Evolutionary conservation across 108 stramenopile species (phyloP).

Genomic region (Cyclotella kingstonii): DNA sequence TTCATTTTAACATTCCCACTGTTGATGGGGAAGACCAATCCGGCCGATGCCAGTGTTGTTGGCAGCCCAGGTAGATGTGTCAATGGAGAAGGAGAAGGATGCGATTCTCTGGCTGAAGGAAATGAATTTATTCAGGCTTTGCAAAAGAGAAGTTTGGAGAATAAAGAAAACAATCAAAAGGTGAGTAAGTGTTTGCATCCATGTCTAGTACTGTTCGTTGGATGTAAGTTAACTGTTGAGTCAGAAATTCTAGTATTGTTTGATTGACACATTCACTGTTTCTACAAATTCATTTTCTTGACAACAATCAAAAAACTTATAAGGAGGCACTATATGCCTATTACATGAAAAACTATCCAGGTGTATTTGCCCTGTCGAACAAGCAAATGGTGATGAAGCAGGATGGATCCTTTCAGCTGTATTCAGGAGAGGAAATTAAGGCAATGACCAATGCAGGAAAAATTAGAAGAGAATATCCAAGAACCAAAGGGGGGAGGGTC

Average conservation of each 20-base stretch:
- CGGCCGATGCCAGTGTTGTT: constrained; percentile 46
- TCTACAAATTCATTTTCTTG: neutral
- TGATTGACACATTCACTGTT: neutral
- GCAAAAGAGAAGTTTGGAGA: constrained; percentile 65
- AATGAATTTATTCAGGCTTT: constrained; percentile 69
- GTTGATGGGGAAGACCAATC: no score
- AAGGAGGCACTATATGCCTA: constrained; percentile 70
- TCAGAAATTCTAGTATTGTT: neutral
- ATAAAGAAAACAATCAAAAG: constrained; percentile 59
- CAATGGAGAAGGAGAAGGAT: constrained; percentile 70
- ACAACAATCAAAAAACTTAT: neutral
- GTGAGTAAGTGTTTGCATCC: constrained; percentile 27
- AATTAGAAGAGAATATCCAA: constrained; percentile 60
- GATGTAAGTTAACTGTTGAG: neutral
- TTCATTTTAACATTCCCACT: no score
- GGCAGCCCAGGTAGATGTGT: constrained; percentile 59
- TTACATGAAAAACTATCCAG: constrained; percentile 89
- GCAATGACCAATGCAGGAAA: constrained; percentile 49
- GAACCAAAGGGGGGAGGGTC: constrained; percentile 62
- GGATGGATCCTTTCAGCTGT: constrained; percentile 68
- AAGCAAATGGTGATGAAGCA: constrained; percentile 68
- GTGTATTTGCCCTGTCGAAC: constrained; percentile 59
- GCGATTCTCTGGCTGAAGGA: constrained; percentile 67
- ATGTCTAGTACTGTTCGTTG: neutral
- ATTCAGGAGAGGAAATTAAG: constrained; percentile 51